These are phyloP conservation scores for Takakia lepidozioides DNA, from an alignment of 225 moss, liverwort and hornwort genomes.

Conservation along the genomic window DNA sequence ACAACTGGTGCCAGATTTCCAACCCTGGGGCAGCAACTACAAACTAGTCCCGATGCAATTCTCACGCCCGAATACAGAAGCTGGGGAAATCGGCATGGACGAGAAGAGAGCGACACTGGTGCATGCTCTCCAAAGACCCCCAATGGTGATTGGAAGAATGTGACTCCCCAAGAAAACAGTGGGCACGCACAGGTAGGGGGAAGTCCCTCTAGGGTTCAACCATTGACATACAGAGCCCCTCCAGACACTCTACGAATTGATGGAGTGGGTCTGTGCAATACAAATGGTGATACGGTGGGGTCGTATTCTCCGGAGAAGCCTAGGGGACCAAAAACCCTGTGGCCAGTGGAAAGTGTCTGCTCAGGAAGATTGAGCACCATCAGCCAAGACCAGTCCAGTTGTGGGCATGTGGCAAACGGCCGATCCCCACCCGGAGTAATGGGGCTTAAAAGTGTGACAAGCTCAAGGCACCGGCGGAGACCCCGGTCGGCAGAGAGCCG, in stretches of 20 bases:
- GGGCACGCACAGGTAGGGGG: constrained; percentile 31
- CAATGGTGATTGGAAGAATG: constrained; percentile 51
- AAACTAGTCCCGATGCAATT: constrained; percentile 21
- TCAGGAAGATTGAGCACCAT: constrained; percentile 15
- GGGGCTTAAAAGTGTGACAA: constrained; percentile 25
- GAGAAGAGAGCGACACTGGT: constrained; percentile 39
- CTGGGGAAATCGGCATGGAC: constrained; percentile 32
- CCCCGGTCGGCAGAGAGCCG: constrained; percentile 61
- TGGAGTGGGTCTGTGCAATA: constrained; percentile 30
- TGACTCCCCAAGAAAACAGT: constrained; percentile 29
- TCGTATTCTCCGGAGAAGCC: constrained; percentile 41
- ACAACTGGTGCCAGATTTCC: constrained; percentile 18
- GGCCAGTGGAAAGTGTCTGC: constrained; percentile 32
- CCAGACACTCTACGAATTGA: constrained; percentile 29
- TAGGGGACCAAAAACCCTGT: constrained; percentile 32
- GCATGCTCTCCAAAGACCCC: constrained; percentile 44
- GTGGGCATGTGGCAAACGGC: constrained; percentile 25
- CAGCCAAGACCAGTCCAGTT: constrained; percentile 30
- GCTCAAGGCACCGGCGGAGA: constrained; percentile 51
- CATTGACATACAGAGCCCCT: constrained; percentile 31
- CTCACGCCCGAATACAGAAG: constrained; percentile 27
- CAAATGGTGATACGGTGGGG: constrained; percentile 33
- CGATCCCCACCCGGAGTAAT: constrained; percentile 28
- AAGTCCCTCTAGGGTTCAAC: constrained; percentile 21
- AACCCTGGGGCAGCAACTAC: constrained; percentile 21